Evolutionary conservation across 2,329 filamentous ascomycete genomes (phyloP), one percentile per base, ranked within the genome.

Genomic region (Colletotrichum salicis): DNA sequence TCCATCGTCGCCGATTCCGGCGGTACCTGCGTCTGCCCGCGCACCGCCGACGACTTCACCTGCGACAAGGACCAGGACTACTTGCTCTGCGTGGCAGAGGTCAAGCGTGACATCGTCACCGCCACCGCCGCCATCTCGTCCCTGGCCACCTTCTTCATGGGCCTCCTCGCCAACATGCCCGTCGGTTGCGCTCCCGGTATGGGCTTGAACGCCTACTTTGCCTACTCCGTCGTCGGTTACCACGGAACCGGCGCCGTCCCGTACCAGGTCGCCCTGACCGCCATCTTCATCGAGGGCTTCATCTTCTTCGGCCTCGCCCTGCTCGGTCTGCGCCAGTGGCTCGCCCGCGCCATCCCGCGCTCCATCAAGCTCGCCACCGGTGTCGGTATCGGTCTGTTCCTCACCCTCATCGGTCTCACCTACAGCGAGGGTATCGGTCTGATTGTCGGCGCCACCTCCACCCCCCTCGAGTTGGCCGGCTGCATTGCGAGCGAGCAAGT

Each of bases 281-380:
- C 94, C 65, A 94, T 96, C 75, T 97, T 97, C 79, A 92, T 96
- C 15, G 94, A 97, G 81, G 94, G 94, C 48, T 93, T 93, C 80
- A 91, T 97, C 73, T 97, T 97, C 82, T 89, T 97, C 62, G 93
- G 85, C 1, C 87, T 97, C 52, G 94, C 94, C 1, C 80, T 97
- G 45, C 86, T 95, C 64, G 94, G 94, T 48, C 88, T 97, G 84
- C 92, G 94, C 15, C 94, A 97, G 80, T 97, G 94, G 94, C 89
- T 97, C 31, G 94, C 94, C 22, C 90, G 94, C 75, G 91, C 93
- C 55, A 94, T 97, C 74, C 94, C 94, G 1, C 88, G 90, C 52
- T 94, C 92, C 67, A 95, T 97, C 83, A 97, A 97, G 82, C 90
- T 96, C 67, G 94, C 94, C 15, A 96, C 93, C 19, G 93, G 93